Evolutionary conservation across 768 basidiomycete species (phyloP).

Genomic region (Kwoniella pini): DNA sequence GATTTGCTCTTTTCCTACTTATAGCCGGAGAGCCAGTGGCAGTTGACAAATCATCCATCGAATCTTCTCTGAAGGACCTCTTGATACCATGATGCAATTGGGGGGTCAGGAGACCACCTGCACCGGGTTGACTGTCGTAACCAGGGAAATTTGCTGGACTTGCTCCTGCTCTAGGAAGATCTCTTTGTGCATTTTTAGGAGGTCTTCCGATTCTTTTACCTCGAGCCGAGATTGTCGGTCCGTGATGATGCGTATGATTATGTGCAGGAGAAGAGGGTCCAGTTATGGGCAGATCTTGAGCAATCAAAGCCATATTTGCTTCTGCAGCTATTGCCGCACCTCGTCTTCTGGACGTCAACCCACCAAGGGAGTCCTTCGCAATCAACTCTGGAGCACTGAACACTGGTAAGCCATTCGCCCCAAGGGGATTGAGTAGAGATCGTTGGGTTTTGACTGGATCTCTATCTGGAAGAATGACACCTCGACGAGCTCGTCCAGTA

Average conservation of each 20-base stretch:
- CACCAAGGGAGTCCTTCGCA: slow-evolving; percentile 47
- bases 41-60: slow-evolving; percentile 15
- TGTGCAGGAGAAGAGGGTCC: slow-evolving; percentile 64
- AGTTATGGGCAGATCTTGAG: slow-evolving; percentile 53
- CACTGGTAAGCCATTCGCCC: slow-evolving; percentile 41
- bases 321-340: slow-evolving; percentile 92
- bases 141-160: slow-evolving; percentile 22
- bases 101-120: slow-evolving; percentile 9
- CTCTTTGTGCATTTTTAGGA: slow-evolving; percentile 9
- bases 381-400: slow-evolving; percentile 12
- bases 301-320: slow-evolving; percentile 69
- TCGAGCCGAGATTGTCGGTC: slow-evolving; percentile 15
- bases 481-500: slow-evolving; percentile 76
- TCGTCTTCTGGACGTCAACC: slow-evolving; percentile 67
- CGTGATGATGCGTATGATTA: slow-evolving; percentile 10
- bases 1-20: slow-evolving; percentile 17
- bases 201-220: slow-evolving; percentile 21
- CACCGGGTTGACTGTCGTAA: slow-evolving; percentile 9
- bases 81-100: slow-evolving; percentile 16
- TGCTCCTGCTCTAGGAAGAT: slow-evolving; percentile 12
- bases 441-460: slow-evolving; percentile 90
- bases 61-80: slow-evolving; percentile 28
- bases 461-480: slow-evolving; percentile 79
- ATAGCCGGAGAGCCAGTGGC: not conserved
- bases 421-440: slow-evolving; percentile 58